Evolutionary conservation across 495 filamentous ascomycete genomes (phyloP), one percentile per base, ranked within the genome.

Genomic region (Schizothecium vesticola): DNA sequence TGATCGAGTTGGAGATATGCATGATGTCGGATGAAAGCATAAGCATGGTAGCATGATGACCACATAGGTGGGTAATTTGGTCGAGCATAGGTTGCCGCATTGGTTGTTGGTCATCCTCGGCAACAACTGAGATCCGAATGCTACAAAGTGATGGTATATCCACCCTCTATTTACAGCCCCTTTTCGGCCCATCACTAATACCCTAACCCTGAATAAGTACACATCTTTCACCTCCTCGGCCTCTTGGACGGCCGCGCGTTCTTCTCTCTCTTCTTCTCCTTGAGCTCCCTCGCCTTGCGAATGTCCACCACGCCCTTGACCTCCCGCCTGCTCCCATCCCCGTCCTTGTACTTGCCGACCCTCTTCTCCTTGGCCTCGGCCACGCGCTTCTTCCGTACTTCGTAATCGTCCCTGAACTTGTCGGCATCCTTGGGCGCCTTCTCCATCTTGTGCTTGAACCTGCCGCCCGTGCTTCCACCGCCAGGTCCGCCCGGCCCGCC

Each of bases 371-470:
- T 90, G 29, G 96, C 94, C 72, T 92, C 93, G 10, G 86, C 88
- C 29, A 92, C 90, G 78, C 90, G 88, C 89, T 94, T 93, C 88
- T 95, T 97, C 84, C 89, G 88, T 78, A 87, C 87, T 72, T 97
- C 85, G 75, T 90, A 99, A 77, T 99, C 94, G 76, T 92, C 90
- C 57, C 95, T 83, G 73, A 86, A 92, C 78, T 91, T 93, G 82
- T 99, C 95, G 9, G 95, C 92, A 67, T 89, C 88, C 83, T 97
- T 97, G 67, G 96, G 94, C 67, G 93, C 92, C 81, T 86, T 87
- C 75, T 95, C 89, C 73, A 86, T 82, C 78, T 88, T 91, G 81
- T 99, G 95, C 80, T 86, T 90, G 82, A 88, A 96, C 67, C 86
- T 64, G n/a, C 43, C 43, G 6, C 19, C n/a, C 4, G 33, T 43